Evolutionary conservation across 192 early-diverging fungal genomes (phyloP), one percentile per base, ranked within the genome.

Genomic region (Podila epigama): DNA sequence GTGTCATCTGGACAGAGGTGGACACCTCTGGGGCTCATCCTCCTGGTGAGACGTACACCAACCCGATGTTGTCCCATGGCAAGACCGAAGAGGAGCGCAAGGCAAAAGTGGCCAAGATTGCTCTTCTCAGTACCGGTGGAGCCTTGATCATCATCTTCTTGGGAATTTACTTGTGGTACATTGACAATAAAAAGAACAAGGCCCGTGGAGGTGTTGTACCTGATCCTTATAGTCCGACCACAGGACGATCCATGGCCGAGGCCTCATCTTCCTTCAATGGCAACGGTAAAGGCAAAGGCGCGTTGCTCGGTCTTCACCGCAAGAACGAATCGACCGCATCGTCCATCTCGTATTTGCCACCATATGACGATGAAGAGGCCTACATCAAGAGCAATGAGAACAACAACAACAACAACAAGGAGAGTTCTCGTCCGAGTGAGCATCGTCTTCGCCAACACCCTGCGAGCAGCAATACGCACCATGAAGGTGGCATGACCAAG

Each of bases 331-430:
- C 72, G 7, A 13, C 60, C 35, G 37, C 72, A 0, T 67, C 72
- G 4, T 58, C 59, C 35, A 35, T 68, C 59, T 50, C 59, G 28
- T 75, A 55, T 8, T 59, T 68, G 20, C 72, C 72, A 34, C 65
- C 72, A 0, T 75, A 75, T 28, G 53, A 31, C 25, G 16, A 25
- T n/a, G 33, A 59, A 1, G 35, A 4, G 4, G 32, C 55, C 2
- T n/a, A 51, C 48, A 6, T n/a, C 18, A 5, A 6, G 4, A 20
- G 18, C 48, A 6, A 13, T 6, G 22, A 13, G 18, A 6, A 6
- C 9, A n/a, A 6, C 48, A 51, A 13, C 48, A n/a, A 5, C 48
- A 6, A 13, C 48, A 33, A 18, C 52, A 54, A 48, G 44, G 1
- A 18, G 7, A 48, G 18, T 22, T 22, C 44, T 5, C 20, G 20